phyloP scores from a whole-genome alignment of 1,284 basidiomycete species.

The Coniferiporia sulphurascens region DNA sequence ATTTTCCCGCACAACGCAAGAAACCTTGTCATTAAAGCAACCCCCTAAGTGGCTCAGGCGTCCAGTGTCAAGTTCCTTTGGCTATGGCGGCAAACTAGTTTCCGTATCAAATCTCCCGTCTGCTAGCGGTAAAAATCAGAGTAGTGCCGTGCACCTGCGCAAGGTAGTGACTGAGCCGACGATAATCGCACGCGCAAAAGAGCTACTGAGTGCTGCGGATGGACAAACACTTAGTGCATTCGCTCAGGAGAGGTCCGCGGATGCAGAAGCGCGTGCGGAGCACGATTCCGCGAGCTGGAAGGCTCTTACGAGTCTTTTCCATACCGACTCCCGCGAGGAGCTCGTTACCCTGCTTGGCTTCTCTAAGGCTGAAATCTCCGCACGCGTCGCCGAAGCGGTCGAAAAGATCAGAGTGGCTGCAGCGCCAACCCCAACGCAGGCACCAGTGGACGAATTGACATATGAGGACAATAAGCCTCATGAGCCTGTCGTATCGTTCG shows the following conservation, averaged over 20 bases:
- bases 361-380: constrained; percentile 82
- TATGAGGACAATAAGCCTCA: constrained; percentile 42
- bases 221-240: constrained; percentile 58
- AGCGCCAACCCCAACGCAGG: constrained; percentile 25
- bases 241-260: constrained; percentile 52
- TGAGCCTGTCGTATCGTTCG: constrained; percentile 75
- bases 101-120: constrained; percentile 71
- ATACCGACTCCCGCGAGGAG: constrained; percentile 85
- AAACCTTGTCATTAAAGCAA: constrained; percentile 79
- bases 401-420: constrained; percentile 57
- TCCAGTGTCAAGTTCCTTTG: constrained; percentile 81
- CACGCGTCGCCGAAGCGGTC: constrained; percentile 79
- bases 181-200: constrained; percentile 75
- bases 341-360: constrained; percentile 90
- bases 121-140: constrained; percentile 73
- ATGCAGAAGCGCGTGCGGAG: constrained; percentile 31
- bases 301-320: constrained; percentile 84
- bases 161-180: constrained; percentile 74
- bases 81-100: constrained; percentile 89
- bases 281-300: constrained; percentile 75
- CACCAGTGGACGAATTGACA: constrained; percentile 14
- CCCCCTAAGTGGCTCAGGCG: constrained; percentile 95
- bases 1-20: constrained; percentile 45
- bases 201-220: constrained; percentile 66
- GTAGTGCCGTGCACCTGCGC: constrained; percentile 72